Base-by-base conservation (phyloP, 2,329 filamentous ascomycete species). In the Tolypocladium tundrense region DNA sequence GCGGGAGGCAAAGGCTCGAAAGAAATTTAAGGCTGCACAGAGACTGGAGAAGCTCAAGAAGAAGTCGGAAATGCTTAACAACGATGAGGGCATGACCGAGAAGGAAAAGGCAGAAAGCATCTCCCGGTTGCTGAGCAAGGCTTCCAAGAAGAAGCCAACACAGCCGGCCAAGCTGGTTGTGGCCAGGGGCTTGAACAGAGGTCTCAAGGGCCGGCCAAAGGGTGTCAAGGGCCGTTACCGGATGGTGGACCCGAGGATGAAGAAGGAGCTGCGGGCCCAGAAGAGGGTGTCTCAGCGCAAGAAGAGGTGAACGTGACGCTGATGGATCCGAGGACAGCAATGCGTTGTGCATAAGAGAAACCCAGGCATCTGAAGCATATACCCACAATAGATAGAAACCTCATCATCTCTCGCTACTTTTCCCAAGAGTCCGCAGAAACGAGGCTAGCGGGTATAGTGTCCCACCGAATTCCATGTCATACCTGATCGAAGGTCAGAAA, bases 161-260 rank as follows among this genome's bases (percentile, higher is more conserved):
- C 82, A 87, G 64, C 83, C 89, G 60, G 86, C 95, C 61, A 94
- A 89, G 74, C 82, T 99, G 51, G 91, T 99, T 40, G 92, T 97
- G 61, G 94, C 94, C 19, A 85, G 81, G 60, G 93, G 93, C 60
- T 75, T 83, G 55, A 97, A 97, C 73, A 87, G 86, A 65, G 93
- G 91, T 68, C 86, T 96, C 69, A 84, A 88, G 70, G 93, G 92
- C 24, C 81, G 93, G 65, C 94, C 94, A 3, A 88, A 85, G 72
- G 94, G 93, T 60, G 91, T 96, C 31, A 97, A 96, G 83, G 93
- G 93, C 42, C 87, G 90, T 64, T 99, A 99, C 73, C 96, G 96
- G 80, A 96, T 99, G 80, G 93, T 99, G 57, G 93, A 97, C 75
- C 79, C 90, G 16, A 83, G 94, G 65, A 85, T 97, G 85, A 97